These are phyloP conservation scores for Puccinia horiana DNA, from an alignment of 1,284 basidiomycete species.

Conservation along the genomic window DNA sequence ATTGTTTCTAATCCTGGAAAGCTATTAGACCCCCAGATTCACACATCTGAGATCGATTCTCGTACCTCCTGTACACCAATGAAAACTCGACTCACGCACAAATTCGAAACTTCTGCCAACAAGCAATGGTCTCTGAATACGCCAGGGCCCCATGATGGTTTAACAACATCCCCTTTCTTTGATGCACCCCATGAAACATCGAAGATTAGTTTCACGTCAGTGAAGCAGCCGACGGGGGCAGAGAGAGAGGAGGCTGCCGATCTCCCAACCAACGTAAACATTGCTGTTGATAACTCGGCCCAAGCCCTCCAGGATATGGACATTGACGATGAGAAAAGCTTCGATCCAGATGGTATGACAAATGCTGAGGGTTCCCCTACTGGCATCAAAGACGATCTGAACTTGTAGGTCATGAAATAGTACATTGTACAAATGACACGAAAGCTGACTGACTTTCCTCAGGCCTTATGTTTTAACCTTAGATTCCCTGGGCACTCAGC, in stretches of 20 bases:
- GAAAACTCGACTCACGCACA: constrained; percentile 13
- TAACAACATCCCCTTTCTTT: not conserved
- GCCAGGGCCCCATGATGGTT: not conserved
- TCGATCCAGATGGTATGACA: not conserved
- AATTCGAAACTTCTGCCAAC: constrained; percentile 11
- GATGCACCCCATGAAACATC: not conserved
- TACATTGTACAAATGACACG: not conserved
- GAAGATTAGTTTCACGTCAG: not conserved
- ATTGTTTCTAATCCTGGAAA: constrained; percentile 80
- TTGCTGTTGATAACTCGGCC: constrained; percentile 14
- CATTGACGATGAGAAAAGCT: constrained; percentile 14
- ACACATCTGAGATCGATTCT: not conserved
- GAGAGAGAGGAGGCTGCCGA: not conserved
- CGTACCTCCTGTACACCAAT: constrained; percentile 9
- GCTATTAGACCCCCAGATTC: constrained; percentile 58
- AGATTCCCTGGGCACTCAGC: constrained; percentile 76
- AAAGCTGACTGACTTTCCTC: not conserved
- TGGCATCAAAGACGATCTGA: not conserved
- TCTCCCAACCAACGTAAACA: not conserved
- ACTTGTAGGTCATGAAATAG: not conserved
- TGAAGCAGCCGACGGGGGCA: not conserved
- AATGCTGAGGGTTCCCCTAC: not conserved
- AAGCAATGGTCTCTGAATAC: constrained; percentile 12
- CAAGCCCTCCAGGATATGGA: constrained; percentile 26
- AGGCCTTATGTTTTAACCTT: constrained; percentile 71